These are phyloP conservation scores for Carex kokanica DNA, from an alignment of 176 grass and related monocot species.

Conservation along the genomic window DNA sequence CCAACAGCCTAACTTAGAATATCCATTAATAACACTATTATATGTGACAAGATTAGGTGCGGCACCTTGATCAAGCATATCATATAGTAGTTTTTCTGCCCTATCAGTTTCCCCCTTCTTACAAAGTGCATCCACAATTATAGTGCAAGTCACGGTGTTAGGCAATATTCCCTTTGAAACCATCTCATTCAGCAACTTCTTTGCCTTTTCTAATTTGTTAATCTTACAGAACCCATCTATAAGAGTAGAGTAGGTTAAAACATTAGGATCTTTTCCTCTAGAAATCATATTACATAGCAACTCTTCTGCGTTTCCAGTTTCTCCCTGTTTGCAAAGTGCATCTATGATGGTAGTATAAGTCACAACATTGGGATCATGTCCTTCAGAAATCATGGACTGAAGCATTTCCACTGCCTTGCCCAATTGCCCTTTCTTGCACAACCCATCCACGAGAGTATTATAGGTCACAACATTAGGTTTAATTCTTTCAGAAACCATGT, in stretches of 20 bases:
- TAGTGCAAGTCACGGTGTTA: background rate
- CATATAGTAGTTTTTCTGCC: background rate
- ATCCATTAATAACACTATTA: background rate
- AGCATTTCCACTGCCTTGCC: too few relatives aligned
- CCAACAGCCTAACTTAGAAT: background rate
- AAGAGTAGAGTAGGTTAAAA: background rate
- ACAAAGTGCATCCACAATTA: background rate
- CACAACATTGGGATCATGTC: too few relatives aligned
- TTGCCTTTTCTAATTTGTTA: background rate
- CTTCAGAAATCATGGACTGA: too few relatives aligned
- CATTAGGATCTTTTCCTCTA: background rate
- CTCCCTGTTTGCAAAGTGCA: too few relatives aligned
- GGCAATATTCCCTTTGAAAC: slow-evolving; percentile 11
- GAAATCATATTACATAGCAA: background rate
- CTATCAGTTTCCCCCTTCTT: background rate
- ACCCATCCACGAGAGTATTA: too few relatives aligned
- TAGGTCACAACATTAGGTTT: too few relatives aligned
- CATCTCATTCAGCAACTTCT: background rate
- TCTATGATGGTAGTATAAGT: too few relatives aligned
- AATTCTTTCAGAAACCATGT: too few relatives aligned
- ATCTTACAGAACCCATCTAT: slow-evolving; percentile 15
- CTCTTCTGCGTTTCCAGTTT: too few relatives aligned
- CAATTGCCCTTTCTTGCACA: too few relatives aligned
- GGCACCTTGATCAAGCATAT: background rate
- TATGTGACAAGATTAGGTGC: background rate